Evolutionary conservation across 2,329 filamentous ascomycete genomes (phyloP).

Genomic region (Lasiodiplodia sp.): DNA sequence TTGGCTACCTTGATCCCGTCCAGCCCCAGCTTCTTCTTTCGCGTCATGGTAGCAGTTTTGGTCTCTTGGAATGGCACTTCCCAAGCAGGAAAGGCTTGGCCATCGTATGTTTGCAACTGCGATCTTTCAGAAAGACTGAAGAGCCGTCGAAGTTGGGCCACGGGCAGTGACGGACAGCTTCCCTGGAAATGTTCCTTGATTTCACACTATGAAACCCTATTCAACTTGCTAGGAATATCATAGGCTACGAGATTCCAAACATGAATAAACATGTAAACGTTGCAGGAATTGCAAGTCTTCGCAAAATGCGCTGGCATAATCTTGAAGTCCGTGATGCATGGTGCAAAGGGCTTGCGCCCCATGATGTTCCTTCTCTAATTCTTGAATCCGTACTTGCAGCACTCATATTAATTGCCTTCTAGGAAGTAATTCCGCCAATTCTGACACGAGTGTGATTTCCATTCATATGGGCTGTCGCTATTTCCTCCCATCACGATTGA

Average conservation of each 20-base stretch:
- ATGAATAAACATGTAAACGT: not conserved
- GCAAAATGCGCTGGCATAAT: not conserved
- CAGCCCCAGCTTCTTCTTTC: no score
- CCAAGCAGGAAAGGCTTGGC: not conserved
- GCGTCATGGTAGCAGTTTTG: not conserved
- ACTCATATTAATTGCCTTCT: not conserved
- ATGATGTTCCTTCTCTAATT: no score
- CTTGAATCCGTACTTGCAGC: no score
- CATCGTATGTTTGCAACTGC: not conserved
- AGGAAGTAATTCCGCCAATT: no score
- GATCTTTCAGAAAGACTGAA: not conserved
- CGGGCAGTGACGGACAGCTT: no score
- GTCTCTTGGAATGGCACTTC: not conserved
- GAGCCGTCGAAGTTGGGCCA: not conserved
- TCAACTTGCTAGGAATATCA: not conserved
- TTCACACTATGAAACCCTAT: not conserved
- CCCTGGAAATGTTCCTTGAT: not conserved
- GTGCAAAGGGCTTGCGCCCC: not conserved
- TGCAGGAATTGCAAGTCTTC: not conserved
- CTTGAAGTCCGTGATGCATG: not conserved
- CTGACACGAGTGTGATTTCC: not conserved
- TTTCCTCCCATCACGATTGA: no score
- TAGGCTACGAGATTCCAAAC: not conserved
- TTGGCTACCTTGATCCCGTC: no score
- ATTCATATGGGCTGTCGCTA: no score